These are phyloP conservation scores for Boletus fagicola DNA, from an alignment of 768 basidiomycete species.

Conservation along the genomic window DNA sequence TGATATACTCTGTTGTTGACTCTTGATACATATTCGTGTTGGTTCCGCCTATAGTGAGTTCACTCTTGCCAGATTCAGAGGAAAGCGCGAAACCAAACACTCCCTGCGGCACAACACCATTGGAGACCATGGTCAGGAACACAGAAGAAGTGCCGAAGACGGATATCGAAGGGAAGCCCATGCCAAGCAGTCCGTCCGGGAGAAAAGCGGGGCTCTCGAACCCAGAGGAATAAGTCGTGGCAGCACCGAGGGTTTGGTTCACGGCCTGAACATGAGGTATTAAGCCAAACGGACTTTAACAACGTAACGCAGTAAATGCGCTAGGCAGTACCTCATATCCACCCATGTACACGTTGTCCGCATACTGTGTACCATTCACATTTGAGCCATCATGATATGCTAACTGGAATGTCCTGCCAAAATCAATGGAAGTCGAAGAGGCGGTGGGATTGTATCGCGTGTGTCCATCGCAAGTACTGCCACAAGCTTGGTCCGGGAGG, in stretches of 20 bases:
- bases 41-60: slow-evolving; percentile 56
- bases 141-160: slow-evolving; percentile 35
- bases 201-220: slow-evolving; percentile 27
- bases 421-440: slow-evolving; percentile 34
- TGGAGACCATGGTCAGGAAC: slow-evolving; percentile 45
- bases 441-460: slow-evolving; percentile 27
- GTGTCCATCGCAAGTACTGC: slow-evolving; percentile 32
- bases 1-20: slow-evolving; percentile 36
- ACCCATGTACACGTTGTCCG: slow-evolving; percentile 43
- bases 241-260: slow-evolving; percentile 44
- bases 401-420: slow-evolving; percentile 30
- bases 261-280: slow-evolving; percentile 27
- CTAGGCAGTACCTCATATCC: slow-evolving; percentile 32
- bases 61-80: slow-evolving; percentile 38
- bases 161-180: slow-evolving; percentile 42
- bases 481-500: slow-evolving; percentile 34
- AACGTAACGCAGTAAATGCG: slow-evolving; percentile 9
- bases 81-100: slow-evolving; percentile 52
- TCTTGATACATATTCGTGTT: slow-evolving; percentile 47
- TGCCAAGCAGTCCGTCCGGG: slow-evolving; percentile 44
- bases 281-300: neutral
- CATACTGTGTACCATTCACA: slow-evolving; percentile 40
- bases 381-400: slow-evolving; percentile 39
- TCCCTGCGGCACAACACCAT: slow-evolving; percentile 32
- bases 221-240: slow-evolving; percentile 37